Percentiles rank a stretch among this genome's conserved stretches.
Evolutionary conservation across 1,284 basidiomycete species (phyloP).

Genomic region (Calocybe gambosa): DNA sequence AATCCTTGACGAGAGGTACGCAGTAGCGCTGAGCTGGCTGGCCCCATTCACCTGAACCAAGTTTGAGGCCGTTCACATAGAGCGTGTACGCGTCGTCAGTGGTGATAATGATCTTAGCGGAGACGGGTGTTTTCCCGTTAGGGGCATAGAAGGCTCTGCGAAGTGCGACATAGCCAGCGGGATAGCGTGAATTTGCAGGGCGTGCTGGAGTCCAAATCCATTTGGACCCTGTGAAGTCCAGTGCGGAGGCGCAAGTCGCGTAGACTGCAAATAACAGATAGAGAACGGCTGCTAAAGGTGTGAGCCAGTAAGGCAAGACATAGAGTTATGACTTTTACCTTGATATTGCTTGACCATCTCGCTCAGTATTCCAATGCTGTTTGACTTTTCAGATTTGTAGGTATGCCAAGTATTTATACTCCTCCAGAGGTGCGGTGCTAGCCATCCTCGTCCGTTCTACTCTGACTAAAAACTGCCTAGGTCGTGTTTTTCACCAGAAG

Average conservation of each 20-base stretch:
- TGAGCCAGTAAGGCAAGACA: neutral
- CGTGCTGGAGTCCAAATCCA: slow-evolving; percentile 13
- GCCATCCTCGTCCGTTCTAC: too few relatives aligned
- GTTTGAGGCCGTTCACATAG: slow-evolving; percentile 21
- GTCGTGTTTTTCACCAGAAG: too few relatives aligned
- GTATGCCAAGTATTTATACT: too few relatives aligned
- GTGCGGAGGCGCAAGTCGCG: slow-evolving; percentile 3
- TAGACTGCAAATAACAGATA: slow-evolving; percentile 6
- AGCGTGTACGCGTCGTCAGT: slow-evolving; percentile 23
- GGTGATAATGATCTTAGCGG: slow-evolving; percentile 20
- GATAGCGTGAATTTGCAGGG: slow-evolving; percentile 2
- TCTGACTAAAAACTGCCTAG: too few relatives aligned
- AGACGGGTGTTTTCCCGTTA: slow-evolving; percentile 16
- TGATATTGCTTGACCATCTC: neutral
- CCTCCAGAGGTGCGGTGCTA: too few relatives aligned
- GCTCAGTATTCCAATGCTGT: neutral
- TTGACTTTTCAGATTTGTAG: neutral
- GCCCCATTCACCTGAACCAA: slow-evolving; percentile 14
- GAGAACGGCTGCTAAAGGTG: slow-evolving; percentile 1
- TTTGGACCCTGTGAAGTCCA: slow-evolving; percentile 10
- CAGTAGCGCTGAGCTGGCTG: slow-evolving; percentile 18
- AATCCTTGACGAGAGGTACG: slow-evolving; percentile 18
- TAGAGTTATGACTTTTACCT: neutral
- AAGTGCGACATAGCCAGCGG: slow-evolving; percentile 16
- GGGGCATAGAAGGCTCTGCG: slow-evolving; percentile 20